phyloP scores from a whole-genome alignment of 2,329 filamentous ascomycete genomes.

The Exophiala spinifera region DNA sequence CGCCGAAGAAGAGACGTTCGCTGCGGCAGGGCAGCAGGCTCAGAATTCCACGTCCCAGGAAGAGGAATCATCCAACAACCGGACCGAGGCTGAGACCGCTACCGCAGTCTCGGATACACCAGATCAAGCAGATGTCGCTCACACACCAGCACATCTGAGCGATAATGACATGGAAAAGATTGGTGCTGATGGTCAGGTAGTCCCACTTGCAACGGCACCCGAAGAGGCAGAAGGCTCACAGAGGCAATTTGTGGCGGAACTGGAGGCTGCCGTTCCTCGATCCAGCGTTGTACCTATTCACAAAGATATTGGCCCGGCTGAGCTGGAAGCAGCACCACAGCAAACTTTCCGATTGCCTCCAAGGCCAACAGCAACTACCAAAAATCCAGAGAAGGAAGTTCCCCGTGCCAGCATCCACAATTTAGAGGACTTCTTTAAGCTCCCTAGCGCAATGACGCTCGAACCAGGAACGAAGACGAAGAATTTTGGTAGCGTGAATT shows the following conservation, averaged over 20 bases:
- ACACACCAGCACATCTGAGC: background rate
- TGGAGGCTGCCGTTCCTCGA: slow-evolving; percentile 22
- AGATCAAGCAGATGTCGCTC: too few relatives aligned
- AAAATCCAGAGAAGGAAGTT: slow-evolving; percentile 12
- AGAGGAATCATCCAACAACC: background rate
- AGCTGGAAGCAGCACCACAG: slow-evolving; percentile 27
- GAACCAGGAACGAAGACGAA: slow-evolving; percentile 19
- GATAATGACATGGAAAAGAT: background rate
- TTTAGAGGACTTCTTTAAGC: slow-evolving; percentile 20
- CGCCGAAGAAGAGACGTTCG: slow-evolving; percentile 13
- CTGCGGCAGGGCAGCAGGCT: slow-evolving; percentile 3
- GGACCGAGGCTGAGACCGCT: background rate
- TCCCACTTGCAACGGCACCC: background rate
- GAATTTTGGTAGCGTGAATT: slow-evolving; percentile 12
- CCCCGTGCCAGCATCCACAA: slow-evolving; percentile 12
- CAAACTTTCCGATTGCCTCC: slow-evolving; percentile 25
- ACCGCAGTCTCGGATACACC: background rate
- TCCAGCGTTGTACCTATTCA: background rate
- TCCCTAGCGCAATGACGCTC: slow-evolving; percentile 10
- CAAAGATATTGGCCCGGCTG: slow-evolving; percentile 16
- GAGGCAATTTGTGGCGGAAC: slow-evolving; percentile 24
- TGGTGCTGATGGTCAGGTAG: background rate
- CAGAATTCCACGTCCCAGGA: background rate
- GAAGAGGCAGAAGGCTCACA: background rate
- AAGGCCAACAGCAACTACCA: slow-evolving; percentile 8